A percentile compares a stretch with the other conserved stretches of the same genome.
These are phyloP conservation scores for Kuraishia piskuri DNA, from an alignment of 805 yeast genomes.

Conservation along the genomic window DNA sequence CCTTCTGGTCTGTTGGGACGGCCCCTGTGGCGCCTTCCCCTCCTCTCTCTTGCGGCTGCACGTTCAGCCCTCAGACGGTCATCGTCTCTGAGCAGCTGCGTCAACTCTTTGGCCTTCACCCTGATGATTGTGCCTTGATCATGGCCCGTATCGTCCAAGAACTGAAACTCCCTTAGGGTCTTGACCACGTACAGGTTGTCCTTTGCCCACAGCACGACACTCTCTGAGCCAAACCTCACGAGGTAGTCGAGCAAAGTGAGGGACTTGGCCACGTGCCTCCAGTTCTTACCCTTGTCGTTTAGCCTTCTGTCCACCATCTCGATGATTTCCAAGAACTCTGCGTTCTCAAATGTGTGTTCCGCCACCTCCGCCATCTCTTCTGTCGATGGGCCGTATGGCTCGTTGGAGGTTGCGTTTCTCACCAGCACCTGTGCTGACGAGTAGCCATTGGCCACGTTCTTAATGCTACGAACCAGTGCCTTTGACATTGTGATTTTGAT, in stretches of 20 bases:
- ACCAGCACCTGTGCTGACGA: conserved; percentile 78
- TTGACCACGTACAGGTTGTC: conserved; percentile 83
- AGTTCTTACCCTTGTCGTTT: conserved; percentile 93
- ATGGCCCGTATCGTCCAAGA: conserved; percentile 62
- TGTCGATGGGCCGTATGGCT: conserved; percentile 75
- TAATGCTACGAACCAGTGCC: conserved; percentile 70
- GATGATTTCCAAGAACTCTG: conserved; percentile 82
- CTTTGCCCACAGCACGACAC: conserved; percentile 85
- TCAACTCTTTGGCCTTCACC: conserved; percentile 84
- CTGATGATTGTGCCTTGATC: conserved; percentile 89
- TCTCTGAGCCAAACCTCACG: conserved; percentile 78
- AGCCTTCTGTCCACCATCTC: conserved; percentile 88
- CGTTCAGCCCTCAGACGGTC: conserved; percentile 74
- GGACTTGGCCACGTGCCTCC: conserved; percentile 94
- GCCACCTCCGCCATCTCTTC: conserved; percentile 80
- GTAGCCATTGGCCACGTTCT: conserved; percentile 87
- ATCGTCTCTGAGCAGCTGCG: conserved; percentile 70
- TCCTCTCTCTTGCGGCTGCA: conserved; percentile 24
- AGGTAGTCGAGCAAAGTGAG: conserved; percentile 83
- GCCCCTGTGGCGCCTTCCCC: conserved; percentile 24
- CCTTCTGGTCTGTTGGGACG: conserved; percentile 14
- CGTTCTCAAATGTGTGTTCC: conserved; percentile 55
- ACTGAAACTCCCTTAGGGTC: conserved; percentile 84
- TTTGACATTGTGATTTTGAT: conserved; percentile 54
- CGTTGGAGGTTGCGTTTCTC: conserved; percentile 88